phyloP scores from a whole-genome alignment of 495 filamentous ascomycete species.

The Friedmanniomyces simplex region DNA sequence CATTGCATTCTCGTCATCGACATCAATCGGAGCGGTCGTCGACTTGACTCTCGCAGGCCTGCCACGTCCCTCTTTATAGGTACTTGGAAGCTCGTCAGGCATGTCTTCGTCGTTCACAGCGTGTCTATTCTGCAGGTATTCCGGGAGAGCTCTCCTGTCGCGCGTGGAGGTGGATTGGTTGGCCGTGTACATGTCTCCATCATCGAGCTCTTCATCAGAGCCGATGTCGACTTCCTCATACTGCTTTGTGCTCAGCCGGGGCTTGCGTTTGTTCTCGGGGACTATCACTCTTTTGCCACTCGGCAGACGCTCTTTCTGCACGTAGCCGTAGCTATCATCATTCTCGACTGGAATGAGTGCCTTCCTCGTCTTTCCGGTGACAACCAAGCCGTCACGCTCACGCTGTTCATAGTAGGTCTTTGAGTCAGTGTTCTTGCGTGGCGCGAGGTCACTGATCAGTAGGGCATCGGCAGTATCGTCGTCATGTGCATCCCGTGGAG shows the following conservation, averaged over 20 bases:
- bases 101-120: conserved; percentile 1
- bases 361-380: conserved; percentile 11
- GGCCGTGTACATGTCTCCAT: background rate
- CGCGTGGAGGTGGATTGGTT: background rate
- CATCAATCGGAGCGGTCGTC: background rate
- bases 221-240: conserved; percentile 20
- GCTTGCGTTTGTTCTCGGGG: background rate
- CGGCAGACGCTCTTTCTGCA: background rate
- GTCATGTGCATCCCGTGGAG: background rate
- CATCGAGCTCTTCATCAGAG: conserved; percentile 1
- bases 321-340: conserved; percentile 18
- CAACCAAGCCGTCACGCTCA: conserved; percentile 4
- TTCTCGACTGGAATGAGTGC: conserved; percentile 21
- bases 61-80: background rate
- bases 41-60: background rate
- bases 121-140: conserved; percentile 10
- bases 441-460: conserved; percentile 17
- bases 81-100: conserved; percentile 8
- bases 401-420: conserved; percentile 10
- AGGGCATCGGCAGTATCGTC: background rate
- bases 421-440: conserved; percentile 10
- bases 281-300: conserved; percentile 2
- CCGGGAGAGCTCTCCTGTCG: conserved; percentile 6
- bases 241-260: background rate
- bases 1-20: background rate